A percentile compares a stretch with the other conserved stretches of the same genome.
These are phyloP conservation scores for Cicer arietinum DNA, from an alignment of 306 rosid species.

Conservation along the genomic window DNA sequence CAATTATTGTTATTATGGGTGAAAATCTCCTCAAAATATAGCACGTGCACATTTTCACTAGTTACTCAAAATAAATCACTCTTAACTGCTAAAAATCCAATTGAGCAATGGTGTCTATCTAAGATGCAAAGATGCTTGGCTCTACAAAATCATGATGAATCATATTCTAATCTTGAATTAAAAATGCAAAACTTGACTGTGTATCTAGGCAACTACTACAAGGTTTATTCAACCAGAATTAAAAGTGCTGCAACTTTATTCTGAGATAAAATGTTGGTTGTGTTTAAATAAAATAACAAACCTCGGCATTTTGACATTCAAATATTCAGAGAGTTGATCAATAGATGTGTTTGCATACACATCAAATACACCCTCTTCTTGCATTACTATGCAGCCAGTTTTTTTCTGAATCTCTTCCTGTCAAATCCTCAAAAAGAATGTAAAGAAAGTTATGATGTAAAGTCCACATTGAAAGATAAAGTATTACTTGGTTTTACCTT, in stretches of 20 bases:
- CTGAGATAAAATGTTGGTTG: neutral
- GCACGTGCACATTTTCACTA: neutral
- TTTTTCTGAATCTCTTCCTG: conserved; percentile 97
- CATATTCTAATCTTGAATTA: neutral
- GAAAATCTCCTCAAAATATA: neutral
- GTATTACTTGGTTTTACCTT: conserved; percentile 56
- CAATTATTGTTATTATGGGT: neutral
- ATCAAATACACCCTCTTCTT: conserved; percentile 84
- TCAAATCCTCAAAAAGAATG: neutral
- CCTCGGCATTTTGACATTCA: conserved; percentile 92
- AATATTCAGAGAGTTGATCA: conserved; percentile 93
- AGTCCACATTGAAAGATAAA: too few species aligned
- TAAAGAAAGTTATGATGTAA: too few species aligned
- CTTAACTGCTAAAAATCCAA: neutral
- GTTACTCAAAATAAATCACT: neutral
- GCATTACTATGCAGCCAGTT: conserved; percentile 91
- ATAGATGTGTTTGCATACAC: conserved; percentile 97
- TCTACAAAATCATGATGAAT: neutral
- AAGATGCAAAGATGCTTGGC: neutral
- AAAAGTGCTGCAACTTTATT: neutral
- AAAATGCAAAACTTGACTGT: neutral
- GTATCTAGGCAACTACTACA: conserved; percentile 21
- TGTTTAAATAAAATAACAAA: conserved; percentile 25
- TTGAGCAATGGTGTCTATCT: neutral
- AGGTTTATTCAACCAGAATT: neutral